Percentiles rank a stretch among this genome's conserved stretches.
Conservation (phyloP, 108 stramenopile genomes). For the Skeletonema marinoi region DNA sequence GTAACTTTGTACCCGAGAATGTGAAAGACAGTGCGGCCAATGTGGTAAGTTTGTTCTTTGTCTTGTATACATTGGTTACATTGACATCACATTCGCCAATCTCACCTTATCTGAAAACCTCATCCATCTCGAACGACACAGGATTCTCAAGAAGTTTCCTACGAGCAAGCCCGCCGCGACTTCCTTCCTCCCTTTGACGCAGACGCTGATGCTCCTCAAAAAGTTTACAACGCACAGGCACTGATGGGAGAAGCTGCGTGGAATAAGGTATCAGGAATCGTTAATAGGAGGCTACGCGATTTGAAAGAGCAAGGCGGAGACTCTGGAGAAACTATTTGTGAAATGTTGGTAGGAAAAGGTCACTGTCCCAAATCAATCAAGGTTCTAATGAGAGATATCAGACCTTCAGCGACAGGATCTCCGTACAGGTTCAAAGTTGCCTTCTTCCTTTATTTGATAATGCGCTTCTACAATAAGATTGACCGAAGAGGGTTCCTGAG, state of each 20-base stretch:
- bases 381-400: constrained; percentile 41
- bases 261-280: constrained; percentile 59
- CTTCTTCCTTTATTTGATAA: constrained; percentile 53
- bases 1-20: constrained; percentile 55
- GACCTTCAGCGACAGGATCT: constrained; percentile 36
- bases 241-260: constrained; percentile 66
- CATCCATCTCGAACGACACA: constrained; percentile 5
- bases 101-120: background rate
- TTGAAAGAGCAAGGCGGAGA: constrained; percentile 37
- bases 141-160: constrained; percentile 51
- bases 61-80: background rate
- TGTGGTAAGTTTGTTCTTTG: constrained; percentile 14
- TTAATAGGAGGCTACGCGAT: constrained; percentile 57
- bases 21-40: constrained; percentile 31
- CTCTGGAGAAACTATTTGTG: constrained; percentile 13
- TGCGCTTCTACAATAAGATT: constrained; percentile 63
- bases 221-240: constrained; percentile 63
- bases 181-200: constrained; percentile 73
- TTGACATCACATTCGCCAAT: background rate
- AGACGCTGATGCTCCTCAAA: constrained; percentile 54
- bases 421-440: constrained; percentile 56
- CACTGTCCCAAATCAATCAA: constrained; percentile 50
- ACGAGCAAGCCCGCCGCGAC: constrained; percentile 57
- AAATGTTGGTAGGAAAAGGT: constrained; percentile 38
- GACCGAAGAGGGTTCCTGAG: constrained; percentile 35